Evolutionary conservation across 768 basidiomycete species (phyloP).

Genomic region (Termitomyces sp.): DNA sequence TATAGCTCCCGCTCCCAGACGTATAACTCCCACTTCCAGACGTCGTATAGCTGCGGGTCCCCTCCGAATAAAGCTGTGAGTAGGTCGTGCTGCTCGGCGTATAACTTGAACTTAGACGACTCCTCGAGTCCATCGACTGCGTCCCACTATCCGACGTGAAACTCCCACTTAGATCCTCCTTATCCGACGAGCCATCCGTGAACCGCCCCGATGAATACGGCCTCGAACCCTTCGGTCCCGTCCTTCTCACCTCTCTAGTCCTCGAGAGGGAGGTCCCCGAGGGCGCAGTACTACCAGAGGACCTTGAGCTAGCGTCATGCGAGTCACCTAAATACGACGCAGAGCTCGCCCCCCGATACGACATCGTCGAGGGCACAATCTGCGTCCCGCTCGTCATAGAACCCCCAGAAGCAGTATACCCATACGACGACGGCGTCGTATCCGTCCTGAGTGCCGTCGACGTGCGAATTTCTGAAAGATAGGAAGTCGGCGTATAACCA

Average conservation of each 20-base stretch:
- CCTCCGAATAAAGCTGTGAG: constrained; percentile 3
- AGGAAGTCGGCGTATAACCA: constrained; percentile 28
- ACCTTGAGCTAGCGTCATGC: constrained; percentile 27
- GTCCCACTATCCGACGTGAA: constrained; percentile 22
- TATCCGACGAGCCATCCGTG: constrained; percentile 43
- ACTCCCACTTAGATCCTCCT: constrained; percentile 40
- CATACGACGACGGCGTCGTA: constrained; percentile 14
- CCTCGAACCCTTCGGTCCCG: constrained; percentile 35
- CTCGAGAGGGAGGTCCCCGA: constrained; percentile 49
- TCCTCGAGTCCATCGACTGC: constrained; percentile 20
- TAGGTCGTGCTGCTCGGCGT: not conserved
- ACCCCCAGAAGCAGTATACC: constrained; percentile 23
- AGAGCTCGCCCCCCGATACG: constrained; percentile 45
- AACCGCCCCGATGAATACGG: constrained; percentile 35
- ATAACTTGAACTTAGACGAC: constrained; percentile 14
- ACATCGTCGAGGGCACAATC: constrained; percentile 43
- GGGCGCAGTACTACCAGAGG: constrained; percentile 32
- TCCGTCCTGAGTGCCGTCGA: constrained; percentile 24
- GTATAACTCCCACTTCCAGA: constrained; percentile 4
- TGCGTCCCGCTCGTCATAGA: constrained; percentile 31
- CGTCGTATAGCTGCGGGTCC: not conserved
- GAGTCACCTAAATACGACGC: constrained; percentile 55
- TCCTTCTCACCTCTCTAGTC: constrained; percentile 50
- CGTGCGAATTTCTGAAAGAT: constrained; percentile 21
- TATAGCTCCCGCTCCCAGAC: constrained; percentile 6